Evolutionary conservation across 2,329 filamentous ascomycete species (phyloP), one percentile per base, ranked within the genome.

Genomic region (Fusarium sp.): DNA sequence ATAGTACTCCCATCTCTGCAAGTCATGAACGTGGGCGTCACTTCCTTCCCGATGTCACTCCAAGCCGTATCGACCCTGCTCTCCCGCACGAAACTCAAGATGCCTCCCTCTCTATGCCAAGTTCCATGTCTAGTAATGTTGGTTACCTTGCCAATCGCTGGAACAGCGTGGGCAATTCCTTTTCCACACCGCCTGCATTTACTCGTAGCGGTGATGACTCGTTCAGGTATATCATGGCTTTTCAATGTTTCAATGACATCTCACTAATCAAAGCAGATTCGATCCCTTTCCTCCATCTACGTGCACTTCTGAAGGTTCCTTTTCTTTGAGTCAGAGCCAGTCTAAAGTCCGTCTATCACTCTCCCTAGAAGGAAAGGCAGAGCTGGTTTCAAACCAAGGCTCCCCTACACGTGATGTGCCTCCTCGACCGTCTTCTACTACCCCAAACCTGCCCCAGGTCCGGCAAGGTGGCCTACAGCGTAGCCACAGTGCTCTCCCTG

Each of bases 311-410:
- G 73, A 74, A 42, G 71, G 75, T n/a, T 77, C 79, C 71, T 77
- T 49, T 70, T 42, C 56, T 11, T 39, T 66, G 38, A 73, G 44
- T 57, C 77, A 74, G 44, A 73, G 45, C 61, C 77, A 74, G 46
- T 76, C 77, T 39, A 83, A 85, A 25, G 83, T 96, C 53, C 88
- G 92, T 44, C 82, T 97, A 25, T 92, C 91, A 2, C 87, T 95
- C 70, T 95, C 92, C 15, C 83, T 93, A 29, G 92, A 97, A 71
- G 94, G 94, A 65, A 94, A 93, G 71, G 94, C 94, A n/a, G 90
- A 94, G 69, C 82, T 97, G 47, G 86, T 93, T 19, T 86, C 89
- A 50, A 83, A 88, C 60, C 86, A 89, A 61, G 81, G 83, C 27
- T 89, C 89, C 3, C 90, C 91, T 52, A 66, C 88, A 87, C 47